Conservation (phyloP, 345 rosid genomes). For the Melaleuca quinquenervia region DNA sequence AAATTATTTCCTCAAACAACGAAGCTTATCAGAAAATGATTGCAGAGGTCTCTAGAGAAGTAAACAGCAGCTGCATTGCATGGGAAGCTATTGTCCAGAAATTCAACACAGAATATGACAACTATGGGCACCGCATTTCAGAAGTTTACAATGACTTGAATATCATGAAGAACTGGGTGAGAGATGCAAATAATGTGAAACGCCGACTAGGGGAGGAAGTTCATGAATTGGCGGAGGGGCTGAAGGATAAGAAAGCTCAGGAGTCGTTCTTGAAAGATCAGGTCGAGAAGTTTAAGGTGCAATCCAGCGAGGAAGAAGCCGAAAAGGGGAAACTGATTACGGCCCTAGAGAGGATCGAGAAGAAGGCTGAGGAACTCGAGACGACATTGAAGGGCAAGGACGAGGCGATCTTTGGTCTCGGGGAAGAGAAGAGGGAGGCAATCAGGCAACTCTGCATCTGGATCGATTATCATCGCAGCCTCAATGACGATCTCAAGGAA, state of each 20-base stretch:
- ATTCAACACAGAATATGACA: slow-evolving; percentile 23
- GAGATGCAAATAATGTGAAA: slow-evolving; percentile 22
- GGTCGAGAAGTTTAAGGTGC: slow-evolving; percentile 32
- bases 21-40: slow-evolving; percentile 32
- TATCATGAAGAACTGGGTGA: slow-evolving; percentile 34
- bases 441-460: slow-evolving; percentile 84
- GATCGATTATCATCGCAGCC: slow-evolving; percentile 69
- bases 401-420: slow-evolving; percentile 27
- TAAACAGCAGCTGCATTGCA: slow-evolving; percentile 20
- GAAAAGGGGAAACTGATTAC: slow-evolving; percentile 42
- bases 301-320: slow-evolving; percentile 26
- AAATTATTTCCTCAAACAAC: slow-evolving; percentile 10
- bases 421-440: slow-evolving; percentile 86
- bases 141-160: slow-evolving; percentile 29
- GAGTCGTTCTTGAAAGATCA: slow-evolving; percentile 17
- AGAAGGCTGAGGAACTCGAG: slow-evolving; percentile 27
- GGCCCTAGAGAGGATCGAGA: slow-evolving; percentile 18
- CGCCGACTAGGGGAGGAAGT: slow-evolving; percentile 21
- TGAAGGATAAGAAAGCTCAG: slow-evolving; percentile 20
- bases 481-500: slow-evolving; percentile 44
- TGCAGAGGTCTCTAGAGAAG: slow-evolving; percentile 24
- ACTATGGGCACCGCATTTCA: slow-evolving; percentile 22
- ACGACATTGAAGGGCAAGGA: slow-evolving; percentile 35
- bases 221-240: slow-evolving; percentile 16
- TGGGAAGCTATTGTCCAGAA: slow-evolving; percentile 27